Conservation (phyloP, 306 rosid species). For the Cucumis melo region DNA sequence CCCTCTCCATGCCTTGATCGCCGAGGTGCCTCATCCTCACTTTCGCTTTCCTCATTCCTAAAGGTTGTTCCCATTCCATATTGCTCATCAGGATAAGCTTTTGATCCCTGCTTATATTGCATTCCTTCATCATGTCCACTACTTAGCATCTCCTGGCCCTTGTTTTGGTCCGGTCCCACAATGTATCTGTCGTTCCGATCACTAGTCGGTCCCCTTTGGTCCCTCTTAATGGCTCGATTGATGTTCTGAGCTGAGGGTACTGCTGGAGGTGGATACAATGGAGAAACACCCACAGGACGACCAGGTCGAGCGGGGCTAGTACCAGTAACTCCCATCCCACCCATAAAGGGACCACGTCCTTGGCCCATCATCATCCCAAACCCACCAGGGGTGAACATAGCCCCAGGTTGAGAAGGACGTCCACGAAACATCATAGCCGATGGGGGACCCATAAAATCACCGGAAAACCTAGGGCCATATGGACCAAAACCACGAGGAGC, state of each 20-base stretch:
- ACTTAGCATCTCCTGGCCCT: conserved; percentile 50
- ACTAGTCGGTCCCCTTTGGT: conserved; percentile 41
- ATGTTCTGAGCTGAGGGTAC: conserved; percentile 40
- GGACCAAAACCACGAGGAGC: conserved; percentile 85
- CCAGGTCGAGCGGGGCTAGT: conserved; percentile 53
- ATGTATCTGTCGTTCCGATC: conserved; percentile 60
- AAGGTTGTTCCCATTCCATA: conserved; percentile 30
- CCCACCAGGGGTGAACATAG: conserved; percentile 70
- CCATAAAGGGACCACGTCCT: conserved; percentile 83
- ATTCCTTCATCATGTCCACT: conserved; percentile 60
- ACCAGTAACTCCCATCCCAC: conserved; percentile 81
- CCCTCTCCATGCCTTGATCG: conserved; percentile 97
- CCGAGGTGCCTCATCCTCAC: conserved; percentile 97
- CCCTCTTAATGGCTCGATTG: conserved; percentile 48
- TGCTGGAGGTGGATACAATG: conserved; percentile 68
- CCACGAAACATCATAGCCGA: conserved; percentile 92
- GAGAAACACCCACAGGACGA: conserved; percentile 71
- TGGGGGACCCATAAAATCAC: conserved; percentile 72
- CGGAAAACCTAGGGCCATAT: conserved; percentile 79
- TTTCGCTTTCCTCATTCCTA: conserved; percentile 72
- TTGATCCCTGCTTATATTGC: conserved; percentile 53
- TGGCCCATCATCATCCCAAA: conserved; percentile 99
- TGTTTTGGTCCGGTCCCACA: conserved; percentile 54
- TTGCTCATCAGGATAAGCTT: conserved; percentile 44
- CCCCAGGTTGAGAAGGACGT: conserved; percentile 80